Conservation (phyloP, 352 stramenopile species). For the Globisporangium uncinulatum region DNA sequence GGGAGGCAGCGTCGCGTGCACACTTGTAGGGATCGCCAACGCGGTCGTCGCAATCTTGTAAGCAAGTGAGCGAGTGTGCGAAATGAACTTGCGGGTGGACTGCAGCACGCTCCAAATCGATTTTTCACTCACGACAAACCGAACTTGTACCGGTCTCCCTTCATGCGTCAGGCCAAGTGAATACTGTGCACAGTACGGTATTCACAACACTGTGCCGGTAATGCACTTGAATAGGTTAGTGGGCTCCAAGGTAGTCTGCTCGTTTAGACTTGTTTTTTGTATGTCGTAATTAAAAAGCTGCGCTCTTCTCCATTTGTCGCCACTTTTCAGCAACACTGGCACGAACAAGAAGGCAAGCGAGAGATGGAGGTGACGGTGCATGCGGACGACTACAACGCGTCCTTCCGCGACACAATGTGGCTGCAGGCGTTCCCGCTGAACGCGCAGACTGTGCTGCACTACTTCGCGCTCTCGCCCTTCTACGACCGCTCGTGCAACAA, state of each 20-base stretch:
- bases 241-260: no score
- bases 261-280: no score
- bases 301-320: background rate
- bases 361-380: conserved; percentile 75
- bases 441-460: conserved; percentile 83
- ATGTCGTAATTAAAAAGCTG: no score
- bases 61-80: no score
- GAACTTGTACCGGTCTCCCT: no score
- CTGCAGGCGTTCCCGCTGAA: conserved; percentile 81
- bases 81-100: no score
- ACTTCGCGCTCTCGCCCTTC: conserved; percentile 84
- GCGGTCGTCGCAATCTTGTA: conserved; percentile 9
- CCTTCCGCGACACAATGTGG: conserved; percentile 86
- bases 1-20: conserved; percentile 11
- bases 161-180: no score
- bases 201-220: no score
- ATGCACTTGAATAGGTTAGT: no score
- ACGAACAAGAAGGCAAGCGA: background rate
- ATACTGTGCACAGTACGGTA: no score
- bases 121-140: no score
- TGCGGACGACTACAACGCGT: conserved; percentile 83
- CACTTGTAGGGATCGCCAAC: conserved; percentile 12
- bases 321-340: background rate
- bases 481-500: conserved; percentile 90
- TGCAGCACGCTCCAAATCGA: no score